Base-by-base conservation (phyloP, 1,139 yeast genomes). In the Protomyces lactucae-debilis region DNA sequence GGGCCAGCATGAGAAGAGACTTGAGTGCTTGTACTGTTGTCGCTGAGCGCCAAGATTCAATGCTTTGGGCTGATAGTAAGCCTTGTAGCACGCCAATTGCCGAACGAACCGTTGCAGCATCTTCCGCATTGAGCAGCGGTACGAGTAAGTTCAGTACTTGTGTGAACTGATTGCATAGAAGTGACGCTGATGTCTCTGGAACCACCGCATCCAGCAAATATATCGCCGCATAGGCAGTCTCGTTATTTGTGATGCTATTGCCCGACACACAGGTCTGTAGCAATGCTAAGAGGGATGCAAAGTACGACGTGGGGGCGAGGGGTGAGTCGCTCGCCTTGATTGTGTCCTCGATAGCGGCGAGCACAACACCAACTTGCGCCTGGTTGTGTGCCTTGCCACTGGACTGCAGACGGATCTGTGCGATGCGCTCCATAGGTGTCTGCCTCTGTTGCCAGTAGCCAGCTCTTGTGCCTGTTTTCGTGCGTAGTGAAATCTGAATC, bases 291-390 rank as follows among this genome's bases (percentile, higher is more conserved):
- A 93, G 87, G 0, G 97, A 88, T 16, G 91, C 86, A 72, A 91
- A 86, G 75, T 93, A 93, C 2, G 92, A 87, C 16, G 88, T 86
- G 40, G 88, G 82, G 1, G 85, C 74, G 45, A 75, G 71, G 72
- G 74, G 82, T 67, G 85, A 83, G 61, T 83, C 81, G 72, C 88
- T 92, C 69, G 87, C 92, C 60, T 82, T 81, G 63, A 93, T 81
- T 70, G 88, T 89, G 71, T 90, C 97, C 74, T 93, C 99, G 56
- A 93, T 93, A 2, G 97, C 96, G 21, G 87, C 82, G 63, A 93
- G 80, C 67, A 92, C 86, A 52, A 90, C 73, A 6, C 89, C 86
- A 65, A 85, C 76, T 73, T 75, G 68, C 28, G 64, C 65, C 43
- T 67, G 68, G 35, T 67, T 65, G 12, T 57, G 67, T 16, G 53